Conservation (phyloP, 1,284 basidiomycete genomes). For the Cystobasidium sp. region DNA sequence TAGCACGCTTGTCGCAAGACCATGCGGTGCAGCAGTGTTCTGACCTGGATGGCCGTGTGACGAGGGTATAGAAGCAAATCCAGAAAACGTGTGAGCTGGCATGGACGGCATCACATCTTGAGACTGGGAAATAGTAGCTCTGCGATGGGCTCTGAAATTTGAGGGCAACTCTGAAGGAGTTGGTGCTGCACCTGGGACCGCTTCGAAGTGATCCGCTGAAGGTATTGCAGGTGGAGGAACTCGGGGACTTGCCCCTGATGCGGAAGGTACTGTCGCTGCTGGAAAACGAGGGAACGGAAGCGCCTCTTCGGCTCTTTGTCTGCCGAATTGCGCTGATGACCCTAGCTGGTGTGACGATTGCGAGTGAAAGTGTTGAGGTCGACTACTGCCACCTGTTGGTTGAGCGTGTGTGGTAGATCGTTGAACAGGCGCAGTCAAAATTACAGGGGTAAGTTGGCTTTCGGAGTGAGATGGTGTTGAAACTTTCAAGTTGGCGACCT, state of each 20-base stretch:
- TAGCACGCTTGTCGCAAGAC: background rate
- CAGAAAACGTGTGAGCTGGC: constrained; percentile 8
- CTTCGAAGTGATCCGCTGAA: too few relatives aligned
- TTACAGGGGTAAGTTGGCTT: background rate
- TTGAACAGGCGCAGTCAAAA: constrained; percentile 13
- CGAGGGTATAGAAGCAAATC: background rate
- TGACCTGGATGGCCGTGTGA: background rate
- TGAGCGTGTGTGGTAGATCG: background rate
- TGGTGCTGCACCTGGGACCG: background rate
- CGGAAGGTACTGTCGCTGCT: background rate
- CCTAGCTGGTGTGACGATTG: background rate
- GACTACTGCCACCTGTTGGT: background rate
- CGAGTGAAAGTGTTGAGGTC: background rate
- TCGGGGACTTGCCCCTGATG: background rate
- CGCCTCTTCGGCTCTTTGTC: background rate
- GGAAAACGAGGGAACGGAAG: constrained; percentile 8
- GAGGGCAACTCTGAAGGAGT: background rate
- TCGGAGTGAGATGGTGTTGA: constrained; percentile 11
- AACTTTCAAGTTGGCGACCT: constrained; percentile 18
- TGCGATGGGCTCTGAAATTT: background rate
- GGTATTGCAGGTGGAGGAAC: background rate
- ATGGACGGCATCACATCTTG: background rate
- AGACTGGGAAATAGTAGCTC: constrained; percentile 4
- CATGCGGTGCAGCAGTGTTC: background rate
- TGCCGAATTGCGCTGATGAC: background rate